Percentiles rank a stretch among this genome's conserved stretches.
Evolutionary conservation across 2,329 filamentous ascomycete species (phyloP).

Genomic region (Aspergillus pseudoterreus): DNA sequence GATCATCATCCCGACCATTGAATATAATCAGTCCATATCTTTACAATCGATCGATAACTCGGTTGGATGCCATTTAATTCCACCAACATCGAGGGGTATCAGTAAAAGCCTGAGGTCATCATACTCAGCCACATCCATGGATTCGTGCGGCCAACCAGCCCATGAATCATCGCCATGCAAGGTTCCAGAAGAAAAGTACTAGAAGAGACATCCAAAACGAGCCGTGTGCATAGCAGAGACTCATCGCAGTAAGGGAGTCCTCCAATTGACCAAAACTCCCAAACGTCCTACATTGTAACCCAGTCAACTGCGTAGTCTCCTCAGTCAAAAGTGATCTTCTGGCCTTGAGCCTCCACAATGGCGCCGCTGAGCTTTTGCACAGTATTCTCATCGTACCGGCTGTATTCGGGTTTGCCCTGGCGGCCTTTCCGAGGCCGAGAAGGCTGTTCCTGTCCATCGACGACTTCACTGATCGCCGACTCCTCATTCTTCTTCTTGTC

Average conservation of each 20-base stretch:
- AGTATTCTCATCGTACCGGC: slow-evolving; percentile 48
- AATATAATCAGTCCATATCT: no score
- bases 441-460: slow-evolving; percentile 21
- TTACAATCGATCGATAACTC: background rate
- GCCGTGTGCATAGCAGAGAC: no score
- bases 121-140: background rate
- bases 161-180: slow-evolving; percentile 1
- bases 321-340: slow-evolving; percentile 77
- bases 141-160: background rate
- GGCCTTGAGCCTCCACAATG: slow-evolving; percentile 73
- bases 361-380: slow-evolving; percentile 68
- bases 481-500: slow-evolving; percentile 21
- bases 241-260: background rate
- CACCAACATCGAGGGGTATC: background rate
- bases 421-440: slow-evolving; percentile 20
- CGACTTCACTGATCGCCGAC: slow-evolving; percentile 9
- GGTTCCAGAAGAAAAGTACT: background rate
- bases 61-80: background rate
- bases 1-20: no score
- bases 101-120: background rate
- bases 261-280: background rate
- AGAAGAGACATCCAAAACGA: background rate
- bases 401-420: slow-evolving; percentile 35
- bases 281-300: no score
- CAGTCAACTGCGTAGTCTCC: slow-evolving; percentile 4